Evolutionary conservation across 75 land plant species (phyloP), one percentile per base, ranked within the genome.

Genomic region (Larix kaempferi): DNA sequence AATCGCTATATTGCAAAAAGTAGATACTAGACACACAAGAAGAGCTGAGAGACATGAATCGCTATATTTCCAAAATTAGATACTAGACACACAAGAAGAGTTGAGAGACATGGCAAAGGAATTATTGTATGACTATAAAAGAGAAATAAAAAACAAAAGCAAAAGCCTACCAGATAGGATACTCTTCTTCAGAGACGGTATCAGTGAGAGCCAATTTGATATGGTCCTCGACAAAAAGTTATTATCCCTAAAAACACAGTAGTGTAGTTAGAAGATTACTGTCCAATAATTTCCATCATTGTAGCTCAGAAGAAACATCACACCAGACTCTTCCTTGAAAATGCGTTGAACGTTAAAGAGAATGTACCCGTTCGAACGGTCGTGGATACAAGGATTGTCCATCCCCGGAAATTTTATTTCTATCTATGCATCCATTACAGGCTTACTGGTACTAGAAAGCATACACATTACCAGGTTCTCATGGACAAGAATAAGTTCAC

Each of bases 291-390:
- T n/a, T 87, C 89, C 1, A 64, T 88, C 16, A 79, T 85, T 52
- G 83, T 89, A 5, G 87, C 88, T 4, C 88, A 82, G 57, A 89
- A 89, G 75, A 74, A 89, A 21, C 91, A 89, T 65, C 91, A 85
- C 22, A 87, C 92, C 29, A 79, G 89, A 13, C 77, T 90, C 8
- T 90, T 85, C 75, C 0, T 11, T 13, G 44, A 56, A 7, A 17
- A 56, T 3, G 79, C 74, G 26, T 74, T 74, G 13, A 16, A 66
- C 0, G 33, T 52, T 26, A 21, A 12, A 0, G 84, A 76, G 5
- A 90, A 87, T 62, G 81, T 90, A 6, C 65, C 78, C 6, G 85
- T 89, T 14, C 89, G 91, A 2, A 90, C 91, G 11, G 89, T 90
- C 11, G 87, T 90, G 26, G 91, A 90, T 44, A 80, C 83, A 0